Percentiles rank a stretch among this genome's conserved stretches.
Evolutionary conservation across 1,284 basidiomycete species (phyloP).

Genomic region (Moniliophthora roreri): DNA sequence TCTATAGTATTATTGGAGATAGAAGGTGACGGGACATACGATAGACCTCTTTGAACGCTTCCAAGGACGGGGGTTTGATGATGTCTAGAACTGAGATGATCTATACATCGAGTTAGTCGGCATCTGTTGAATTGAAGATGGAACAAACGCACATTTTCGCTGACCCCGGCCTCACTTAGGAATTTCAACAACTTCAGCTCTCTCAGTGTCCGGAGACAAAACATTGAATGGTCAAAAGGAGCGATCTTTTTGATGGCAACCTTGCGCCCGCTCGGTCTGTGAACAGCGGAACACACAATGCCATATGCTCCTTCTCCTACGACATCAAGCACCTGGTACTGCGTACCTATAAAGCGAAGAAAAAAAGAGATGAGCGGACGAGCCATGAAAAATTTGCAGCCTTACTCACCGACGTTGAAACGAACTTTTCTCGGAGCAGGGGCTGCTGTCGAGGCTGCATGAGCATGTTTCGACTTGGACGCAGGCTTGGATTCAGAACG

Average conservation of each 20-base stretch:
- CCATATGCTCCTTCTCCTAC: constrained; percentile 89
- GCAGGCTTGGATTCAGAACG: constrained; percentile 12
- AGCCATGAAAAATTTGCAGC: constrained; percentile 4
- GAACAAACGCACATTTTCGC: constrained; percentile 77
- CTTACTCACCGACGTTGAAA: constrained; percentile 84
- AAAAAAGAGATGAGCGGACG: constrained; percentile 8
- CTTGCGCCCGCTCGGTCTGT: constrained; percentile 76
- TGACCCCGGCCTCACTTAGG: constrained; percentile 86
- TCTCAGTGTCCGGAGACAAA: constrained; percentile 81
- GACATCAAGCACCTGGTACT: constrained; percentile 88
- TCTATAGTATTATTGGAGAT: constrained; percentile 48
- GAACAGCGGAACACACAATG: constrained; percentile 87
- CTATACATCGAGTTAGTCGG: constrained; percentile 36
- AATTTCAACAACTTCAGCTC: constrained; percentile 91
- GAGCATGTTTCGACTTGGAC: constrained; percentile 58
- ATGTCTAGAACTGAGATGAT: constrained; percentile 97
- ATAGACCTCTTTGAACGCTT: constrained; percentile 93
- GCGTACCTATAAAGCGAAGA: constrained; percentile 51
- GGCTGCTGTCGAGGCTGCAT: constrained; percentile 60
- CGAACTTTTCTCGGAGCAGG: constrained; percentile 84
- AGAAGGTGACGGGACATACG: constrained; percentile 71
- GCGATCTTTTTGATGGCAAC: constrained; percentile 93
- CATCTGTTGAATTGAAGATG: constrained; percentile 4
- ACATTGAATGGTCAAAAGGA: constrained; percentile 93
- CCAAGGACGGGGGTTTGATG: constrained; percentile 85